Conservation (phyloP, 2,329 filamentous ascomycete genomes). For the Venturia carpophila region DNA sequence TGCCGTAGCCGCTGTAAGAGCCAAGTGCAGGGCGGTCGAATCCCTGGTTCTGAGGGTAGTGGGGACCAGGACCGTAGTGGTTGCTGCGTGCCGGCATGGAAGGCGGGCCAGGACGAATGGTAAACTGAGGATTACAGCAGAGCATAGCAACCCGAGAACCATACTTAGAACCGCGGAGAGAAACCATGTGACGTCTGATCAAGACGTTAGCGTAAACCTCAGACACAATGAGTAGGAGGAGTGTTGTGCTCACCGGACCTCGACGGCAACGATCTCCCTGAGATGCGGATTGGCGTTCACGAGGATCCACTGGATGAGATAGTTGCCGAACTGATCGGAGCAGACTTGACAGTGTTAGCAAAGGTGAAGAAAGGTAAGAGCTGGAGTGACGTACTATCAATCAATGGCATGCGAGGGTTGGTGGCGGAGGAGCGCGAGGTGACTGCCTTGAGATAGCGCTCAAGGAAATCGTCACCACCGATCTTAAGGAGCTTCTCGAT, state of each 20-base stretch:
- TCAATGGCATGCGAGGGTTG: constrained; percentile 90
- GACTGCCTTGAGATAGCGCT: constrained; percentile 86
- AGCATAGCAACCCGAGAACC: constrained; percentile 98
- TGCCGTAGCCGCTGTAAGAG: background rate
- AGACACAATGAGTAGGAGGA: background rate
- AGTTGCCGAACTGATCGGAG: constrained; percentile 98
- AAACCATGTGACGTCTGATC: constrained; percentile 89
- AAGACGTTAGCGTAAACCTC: constrained; percentile 1
- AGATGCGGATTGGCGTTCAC: constrained; percentile 81
- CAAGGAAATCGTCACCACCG: constrained; percentile 79
- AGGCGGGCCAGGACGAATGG: constrained; percentile 81
- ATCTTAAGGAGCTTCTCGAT: constrained; percentile 99
- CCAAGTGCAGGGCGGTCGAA: background rate
- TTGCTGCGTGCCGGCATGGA: constrained; percentile 29
- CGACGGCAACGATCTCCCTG: constrained; percentile 82
- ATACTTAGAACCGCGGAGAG: constrained; percentile 94
- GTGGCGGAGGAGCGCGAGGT: constrained; percentile 67
- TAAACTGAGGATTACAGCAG: constrained; percentile 87
- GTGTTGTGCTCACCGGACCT: constrained; percentile 56
- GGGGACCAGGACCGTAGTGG: background rate
- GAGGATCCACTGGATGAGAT: constrained; percentile 94
- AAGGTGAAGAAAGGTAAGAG: constrained; percentile 8
- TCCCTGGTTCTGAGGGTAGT: background rate
- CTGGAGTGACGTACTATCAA: constrained; percentile 59
- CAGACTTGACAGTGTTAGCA: constrained; percentile 50